phyloP scores from a whole-genome alignment of 352 stramenopile genomes.

The Globisporangium nagaii region DNA sequence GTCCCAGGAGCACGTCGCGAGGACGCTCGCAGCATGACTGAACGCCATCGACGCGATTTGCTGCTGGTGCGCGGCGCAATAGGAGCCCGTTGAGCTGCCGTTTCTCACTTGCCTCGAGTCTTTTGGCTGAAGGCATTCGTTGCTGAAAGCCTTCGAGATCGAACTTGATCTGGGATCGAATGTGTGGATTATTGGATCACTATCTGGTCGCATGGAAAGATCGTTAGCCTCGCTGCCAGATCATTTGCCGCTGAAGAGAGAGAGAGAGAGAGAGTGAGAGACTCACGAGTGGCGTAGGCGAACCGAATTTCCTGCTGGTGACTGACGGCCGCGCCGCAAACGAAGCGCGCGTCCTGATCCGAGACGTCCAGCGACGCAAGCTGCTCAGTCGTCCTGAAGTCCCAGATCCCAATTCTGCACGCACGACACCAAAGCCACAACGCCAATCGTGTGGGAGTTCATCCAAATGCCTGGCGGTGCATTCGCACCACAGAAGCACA shows the following conservation, averaged over 20 bases:
- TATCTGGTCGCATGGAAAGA: too few species aligned
- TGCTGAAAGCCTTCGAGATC: neutral
- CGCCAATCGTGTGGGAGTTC: too few species aligned
- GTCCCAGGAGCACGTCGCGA: conserved; percentile 54
- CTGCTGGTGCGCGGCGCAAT: conserved; percentile 38
- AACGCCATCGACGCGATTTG: conserved; percentile 45
- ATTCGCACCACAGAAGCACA: neutral
- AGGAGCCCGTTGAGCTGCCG: neutral
- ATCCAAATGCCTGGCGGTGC: neutral
- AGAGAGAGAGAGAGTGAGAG: too few species aligned
- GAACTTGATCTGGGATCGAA: conserved; percentile 1
- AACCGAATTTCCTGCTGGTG: conserved; percentile 17
- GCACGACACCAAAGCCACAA: neutral
- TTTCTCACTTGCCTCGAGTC: too few species aligned
- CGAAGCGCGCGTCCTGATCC: conserved; percentile 11
- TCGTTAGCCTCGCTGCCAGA: too few species aligned
- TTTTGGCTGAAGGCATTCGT: too few species aligned
- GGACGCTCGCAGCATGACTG: conserved; percentile 18
- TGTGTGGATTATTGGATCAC: conserved; percentile 1
- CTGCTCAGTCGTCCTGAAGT: conserved; percentile 26
- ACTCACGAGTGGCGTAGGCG: conserved; percentile 34
- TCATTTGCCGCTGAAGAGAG: too few species aligned
- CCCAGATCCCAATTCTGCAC: conserved; percentile 37
- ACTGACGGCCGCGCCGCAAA: conserved; percentile 23
- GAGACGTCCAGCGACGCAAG: conserved; percentile 26